Evolutionary conservation across 73 alveolate species (phyloP).

Genomic region (Effrenium voratum): DNA sequence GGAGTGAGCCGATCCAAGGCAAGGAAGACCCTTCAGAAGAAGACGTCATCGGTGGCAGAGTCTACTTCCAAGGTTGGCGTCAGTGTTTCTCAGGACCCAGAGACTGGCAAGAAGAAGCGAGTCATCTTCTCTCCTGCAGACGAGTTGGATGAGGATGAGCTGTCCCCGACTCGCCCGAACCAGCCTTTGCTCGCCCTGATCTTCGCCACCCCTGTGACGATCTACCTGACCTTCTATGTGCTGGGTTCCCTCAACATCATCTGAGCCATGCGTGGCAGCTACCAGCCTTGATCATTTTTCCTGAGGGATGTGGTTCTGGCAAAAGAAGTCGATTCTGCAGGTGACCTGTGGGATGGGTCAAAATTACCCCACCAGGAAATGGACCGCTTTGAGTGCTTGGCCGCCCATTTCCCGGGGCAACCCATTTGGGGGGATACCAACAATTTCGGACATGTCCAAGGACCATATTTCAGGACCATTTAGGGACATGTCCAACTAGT

Average conservation of each 20-base stretch:
- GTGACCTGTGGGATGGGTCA: no score
- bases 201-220: no score
- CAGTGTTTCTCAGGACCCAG: conserved; percentile 16
- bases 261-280: conserved; percentile 12
- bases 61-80: neutral
- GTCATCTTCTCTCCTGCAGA: conserved; percentile 61
- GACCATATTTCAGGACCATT: no score
- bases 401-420: no score
- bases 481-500: no score
- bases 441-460: no score
- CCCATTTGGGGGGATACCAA: no score
- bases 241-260: conserved; percentile 82
- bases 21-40: neutral
- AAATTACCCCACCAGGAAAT: neutral
- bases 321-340: neutral
- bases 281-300: neutral
- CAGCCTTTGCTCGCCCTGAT: conserved; percentile 58
- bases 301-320: no score
- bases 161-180: conserved; percentile 65
- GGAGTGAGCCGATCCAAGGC: neutral
- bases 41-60: neutral
- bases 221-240: conserved; percentile 56
- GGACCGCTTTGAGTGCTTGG: neutral
- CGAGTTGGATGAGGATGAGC: conserved; percentile 79
- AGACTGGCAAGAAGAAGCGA: conserved; percentile 39